Conservation (phyloP, 305 asterid species). For the Fraxinus velutina region DNA sequence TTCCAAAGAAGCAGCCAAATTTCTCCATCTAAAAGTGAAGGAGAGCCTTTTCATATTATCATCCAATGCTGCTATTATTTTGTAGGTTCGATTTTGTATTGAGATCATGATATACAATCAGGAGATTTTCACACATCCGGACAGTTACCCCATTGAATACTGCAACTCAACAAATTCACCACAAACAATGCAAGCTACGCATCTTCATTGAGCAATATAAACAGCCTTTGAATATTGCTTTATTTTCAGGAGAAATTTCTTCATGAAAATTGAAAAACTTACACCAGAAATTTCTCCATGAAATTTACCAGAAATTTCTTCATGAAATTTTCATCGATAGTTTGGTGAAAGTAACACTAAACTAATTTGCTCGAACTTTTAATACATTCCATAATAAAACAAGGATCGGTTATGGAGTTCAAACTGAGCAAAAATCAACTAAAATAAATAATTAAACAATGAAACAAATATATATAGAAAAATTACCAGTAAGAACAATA, state of each 20-base stretch:
- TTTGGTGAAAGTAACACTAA: not conserved
- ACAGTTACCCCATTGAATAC: not conserved
- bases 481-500: slow-evolving; percentile 1
- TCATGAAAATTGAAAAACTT: not conserved
- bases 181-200: not conserved
- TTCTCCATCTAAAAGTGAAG: not conserved
- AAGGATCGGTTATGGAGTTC: not conserved
- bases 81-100: not conserved
- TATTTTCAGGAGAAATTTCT: not conserved
- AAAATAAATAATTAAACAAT: not conserved
- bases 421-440: not conserved
- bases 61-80: not conserved
- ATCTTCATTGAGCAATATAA: not conserved
- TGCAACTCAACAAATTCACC: not conserved
- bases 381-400: not conserved
- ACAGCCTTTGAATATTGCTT: not conserved
- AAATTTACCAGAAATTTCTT: not conserved
- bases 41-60: not conserved
- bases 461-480: not conserved
- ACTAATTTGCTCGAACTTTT: not conserved
- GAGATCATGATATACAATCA: not conserved
- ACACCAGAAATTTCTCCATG: not conserved
- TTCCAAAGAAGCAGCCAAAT: not conserved
- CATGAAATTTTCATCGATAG: not conserved
- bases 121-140: not conserved